Percentiles rank a stretch among this genome's conserved stretches.
Conservation (phyloP, 176 grass and related monocot species). For the Zoysia pacifica region DNA sequence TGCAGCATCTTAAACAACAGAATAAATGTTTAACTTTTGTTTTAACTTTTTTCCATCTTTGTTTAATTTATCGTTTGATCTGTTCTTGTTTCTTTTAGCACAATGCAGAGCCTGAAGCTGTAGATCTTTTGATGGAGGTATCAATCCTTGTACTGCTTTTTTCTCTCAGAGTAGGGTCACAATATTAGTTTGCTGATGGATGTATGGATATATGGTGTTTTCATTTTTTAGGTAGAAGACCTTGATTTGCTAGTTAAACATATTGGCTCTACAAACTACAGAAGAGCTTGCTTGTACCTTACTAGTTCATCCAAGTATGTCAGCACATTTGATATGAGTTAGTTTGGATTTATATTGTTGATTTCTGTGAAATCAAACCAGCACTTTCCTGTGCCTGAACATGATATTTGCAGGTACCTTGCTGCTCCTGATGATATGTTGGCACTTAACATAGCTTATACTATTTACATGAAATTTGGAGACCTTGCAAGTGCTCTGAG, state of each 20-base stretch:
- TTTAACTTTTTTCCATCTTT: not conserved
- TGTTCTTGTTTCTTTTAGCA: constrained; percentile 54
- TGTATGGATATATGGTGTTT: constrained; percentile 14
- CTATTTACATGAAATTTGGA: constrained; percentile 88
- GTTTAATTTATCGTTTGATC: not conserved
- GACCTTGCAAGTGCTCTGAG: constrained; percentile 84
- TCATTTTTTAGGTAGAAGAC: constrained; percentile 78
- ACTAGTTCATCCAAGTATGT: constrained; percentile 86
- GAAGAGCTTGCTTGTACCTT: constrained; percentile 91
- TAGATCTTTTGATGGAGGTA: constrained; percentile 99
- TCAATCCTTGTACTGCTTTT: constrained; percentile 2
- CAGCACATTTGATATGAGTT: not conserved
- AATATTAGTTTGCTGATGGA: not conserved
- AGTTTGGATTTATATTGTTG: not conserved
- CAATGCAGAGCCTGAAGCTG: constrained; percentile 96
- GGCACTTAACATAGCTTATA: constrained; percentile 91
- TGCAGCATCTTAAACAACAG: not conserved
- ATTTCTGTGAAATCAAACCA: constrained; percentile 27
- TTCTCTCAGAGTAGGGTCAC: not conserved
- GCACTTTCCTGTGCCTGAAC: not conserved
- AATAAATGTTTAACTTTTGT: not conserved
- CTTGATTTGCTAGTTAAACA: constrained; percentile 95
- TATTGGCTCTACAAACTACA: constrained; percentile 87
- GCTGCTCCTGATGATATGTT: constrained; percentile 79
- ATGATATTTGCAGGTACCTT: constrained; percentile 62